These are phyloP conservation scores for Tylopilus balloui DNA, from an alignment of 768 basidiomycete genomes.

Conservation along the genomic window DNA sequence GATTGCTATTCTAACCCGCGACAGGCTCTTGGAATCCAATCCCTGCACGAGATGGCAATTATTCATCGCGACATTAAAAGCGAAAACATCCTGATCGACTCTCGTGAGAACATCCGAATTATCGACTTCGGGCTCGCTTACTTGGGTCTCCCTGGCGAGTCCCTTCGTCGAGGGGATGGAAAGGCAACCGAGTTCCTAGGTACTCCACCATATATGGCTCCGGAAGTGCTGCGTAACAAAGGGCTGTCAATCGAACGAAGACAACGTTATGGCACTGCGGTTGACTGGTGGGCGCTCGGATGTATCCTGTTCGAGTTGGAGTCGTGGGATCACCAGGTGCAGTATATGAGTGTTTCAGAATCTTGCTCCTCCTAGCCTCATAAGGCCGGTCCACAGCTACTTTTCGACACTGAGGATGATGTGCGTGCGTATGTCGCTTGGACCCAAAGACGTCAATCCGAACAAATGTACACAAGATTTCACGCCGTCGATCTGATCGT, in stretches of 20 bases:
- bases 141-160: too few species aligned
- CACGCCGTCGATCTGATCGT: slow-evolving; percentile 19
- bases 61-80: slow-evolving; percentile 69
- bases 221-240: slow-evolving; percentile 35
- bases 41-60: slow-evolving; percentile 55
- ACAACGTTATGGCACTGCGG: slow-evolving; percentile 28
- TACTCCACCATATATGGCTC: slow-evolving; percentile 38
- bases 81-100: slow-evolving; percentile 61
- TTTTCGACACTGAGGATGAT: slow-evolving; percentile 28
- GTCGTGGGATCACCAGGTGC: slow-evolving; percentile 24
- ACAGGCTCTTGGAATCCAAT: slow-evolving; percentile 38
- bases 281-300: slow-evolving; percentile 43
- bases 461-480: slow-evolving; percentile 23
- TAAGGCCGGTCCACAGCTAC: slow-evolving; percentile 20
- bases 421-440: slow-evolving; percentile 22
- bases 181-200: slow-evolving; percentile 29
- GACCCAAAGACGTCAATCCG: slow-evolving; percentile 4
- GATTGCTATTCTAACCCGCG: slow-evolving; percentile 1
- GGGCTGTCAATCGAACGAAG: slow-evolving; percentile 1
- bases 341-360: neutral
- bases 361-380: neutral
- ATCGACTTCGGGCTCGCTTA: slow-evolving; percentile 40
- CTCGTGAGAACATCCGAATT: slow-evolving; percentile 37
- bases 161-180: too few species aligned
- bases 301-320: slow-evolving; percentile 39